A percentile compares a stretch with the other conserved stretches of the same genome.
These are phyloP conservation scores for Poa annua DNA, from an alignment of 176 grass and related monocot species.

Conservation along the genomic window DNA sequence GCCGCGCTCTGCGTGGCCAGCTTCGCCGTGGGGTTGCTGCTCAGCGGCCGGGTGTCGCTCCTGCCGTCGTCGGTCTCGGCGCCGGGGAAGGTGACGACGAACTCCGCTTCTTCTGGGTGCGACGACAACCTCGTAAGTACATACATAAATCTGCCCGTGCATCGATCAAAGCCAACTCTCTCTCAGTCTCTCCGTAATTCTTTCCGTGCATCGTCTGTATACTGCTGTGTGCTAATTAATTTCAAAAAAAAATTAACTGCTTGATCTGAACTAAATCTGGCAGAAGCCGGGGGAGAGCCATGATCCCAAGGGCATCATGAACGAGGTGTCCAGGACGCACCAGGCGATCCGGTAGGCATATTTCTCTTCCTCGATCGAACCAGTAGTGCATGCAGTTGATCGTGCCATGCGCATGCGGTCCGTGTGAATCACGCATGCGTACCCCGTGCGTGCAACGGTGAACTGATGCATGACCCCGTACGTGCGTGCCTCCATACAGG, in stretches of 20 bases:
- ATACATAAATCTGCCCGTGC: too few species aligned
- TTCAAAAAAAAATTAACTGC: too few species aligned
- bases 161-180: neutral
- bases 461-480: neutral
- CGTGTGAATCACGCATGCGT: neutral
- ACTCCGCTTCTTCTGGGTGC: constrained; percentile 38
- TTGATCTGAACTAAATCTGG: neutral
- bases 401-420: neutral
- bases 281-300: constrained; percentile 59
- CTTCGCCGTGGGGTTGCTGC: constrained; percentile 66
- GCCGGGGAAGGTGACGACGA: constrained; percentile 10
- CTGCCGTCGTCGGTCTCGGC: constrained; percentile 6
- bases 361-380: neutral
- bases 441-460: neutral
- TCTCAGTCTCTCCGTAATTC: neutral
- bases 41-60: constrained; percentile 49
- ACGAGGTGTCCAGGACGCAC: constrained; percentile 77
- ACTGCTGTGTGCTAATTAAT: too few species aligned
- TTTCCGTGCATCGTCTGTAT: neutral
- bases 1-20: constrained; percentile 53
- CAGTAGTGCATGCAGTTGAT: neutral
- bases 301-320: constrained; percentile 54
- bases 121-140: constrained; percentile 57
- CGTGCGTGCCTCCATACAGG: constrained; percentile 13
- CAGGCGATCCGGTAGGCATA: constrained; percentile 61